Evolutionary conservation across 148 eudicot genomes (phyloP), one percentile per base, ranked within the genome.

Genomic region (Arctostaphylos glauca): DNA sequence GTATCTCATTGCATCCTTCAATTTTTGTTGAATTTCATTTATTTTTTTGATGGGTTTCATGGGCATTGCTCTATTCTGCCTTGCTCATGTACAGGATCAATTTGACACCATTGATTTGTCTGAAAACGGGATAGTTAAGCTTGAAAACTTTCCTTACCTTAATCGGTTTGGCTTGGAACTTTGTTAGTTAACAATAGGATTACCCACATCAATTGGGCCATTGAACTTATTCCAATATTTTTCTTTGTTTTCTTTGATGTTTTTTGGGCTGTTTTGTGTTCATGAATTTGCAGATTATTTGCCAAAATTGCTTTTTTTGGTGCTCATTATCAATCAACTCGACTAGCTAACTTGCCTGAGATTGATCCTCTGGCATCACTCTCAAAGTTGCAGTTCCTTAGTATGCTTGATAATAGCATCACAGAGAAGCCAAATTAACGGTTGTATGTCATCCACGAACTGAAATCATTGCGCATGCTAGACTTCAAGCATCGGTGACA

Each of bases 101-200:
- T 97, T 97, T 81, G 99, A 97, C 85, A 89, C 94, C 31, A 89
- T 97, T 85, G 99, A 97, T 88, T 86, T 97, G 86, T 89, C 99
- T 4, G 99, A 97, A 84, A 97, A 97, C 89, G 99, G 94, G 89
- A 97, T 94, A 81, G 99, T 97, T 53, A 97, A 97, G 84, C 97
- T 97, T 46, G 99, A 97, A 77, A 94, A 94, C 85, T 97, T 97
- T 64, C 98, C 99, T 18, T 76, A 88, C 84, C 85, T 97, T 49
- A 90, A 84, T 86, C 90, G 99, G 43, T 92, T 97, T 13, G 98
- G 43, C 93, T 97, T 13, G 98, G 97, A 15, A 97, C 98, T 55
- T 77, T 97, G 89, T 54, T 97, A 62, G 78, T 97, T 70, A 97
- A 97, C 88, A 97, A 97, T 59, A 88, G 99, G 82, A 92, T 97